Evolutionary conservation across 2,329 filamentous ascomycete genomes (phyloP).

Genomic region (Knufia petricola): DNA sequence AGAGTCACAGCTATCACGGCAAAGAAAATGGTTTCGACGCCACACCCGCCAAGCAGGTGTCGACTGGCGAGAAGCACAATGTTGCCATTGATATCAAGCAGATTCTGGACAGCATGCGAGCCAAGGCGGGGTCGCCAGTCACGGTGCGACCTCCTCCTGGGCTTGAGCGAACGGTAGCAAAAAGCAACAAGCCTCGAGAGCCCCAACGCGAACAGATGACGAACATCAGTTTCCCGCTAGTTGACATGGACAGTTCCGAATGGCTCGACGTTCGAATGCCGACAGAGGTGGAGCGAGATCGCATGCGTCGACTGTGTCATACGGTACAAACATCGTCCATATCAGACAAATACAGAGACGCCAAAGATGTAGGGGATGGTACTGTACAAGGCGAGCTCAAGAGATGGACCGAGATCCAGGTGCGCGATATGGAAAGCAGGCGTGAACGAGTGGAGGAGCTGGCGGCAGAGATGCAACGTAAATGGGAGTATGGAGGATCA

Average conservation of each 20-base stretch:
- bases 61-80: not conserved
- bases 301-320: not conserved
- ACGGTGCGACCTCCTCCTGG: not conserved
- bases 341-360: not conserved
- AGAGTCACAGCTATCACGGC: not conserved
- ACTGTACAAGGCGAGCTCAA: not conserved
- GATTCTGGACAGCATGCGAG: not conserved
- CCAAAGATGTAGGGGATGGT: not conserved
- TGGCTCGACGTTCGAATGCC: constrained; percentile 6
- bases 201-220: not conserved
- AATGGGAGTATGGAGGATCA: constrained; percentile 2
- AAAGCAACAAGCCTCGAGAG: not conserved
- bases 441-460: constrained; percentile 1
- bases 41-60: not conserved
- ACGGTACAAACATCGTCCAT: not conserved
- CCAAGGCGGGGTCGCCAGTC: not conserved
- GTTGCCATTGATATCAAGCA: not conserved
- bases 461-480: constrained; percentile 3
- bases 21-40: not conserved
- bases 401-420: not conserved
- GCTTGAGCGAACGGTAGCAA: not conserved
- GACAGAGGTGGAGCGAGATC: not conserved
- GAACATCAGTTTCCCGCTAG: constrained; percentile 6
- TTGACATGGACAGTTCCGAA: not conserved
- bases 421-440: not conserved